Percentiles rank a stretch among this genome's conserved stretches.
phyloP scores from a whole-genome alignment of 2,329 filamentous ascomycete species.

The Ophiostoma perfectum region DNA sequence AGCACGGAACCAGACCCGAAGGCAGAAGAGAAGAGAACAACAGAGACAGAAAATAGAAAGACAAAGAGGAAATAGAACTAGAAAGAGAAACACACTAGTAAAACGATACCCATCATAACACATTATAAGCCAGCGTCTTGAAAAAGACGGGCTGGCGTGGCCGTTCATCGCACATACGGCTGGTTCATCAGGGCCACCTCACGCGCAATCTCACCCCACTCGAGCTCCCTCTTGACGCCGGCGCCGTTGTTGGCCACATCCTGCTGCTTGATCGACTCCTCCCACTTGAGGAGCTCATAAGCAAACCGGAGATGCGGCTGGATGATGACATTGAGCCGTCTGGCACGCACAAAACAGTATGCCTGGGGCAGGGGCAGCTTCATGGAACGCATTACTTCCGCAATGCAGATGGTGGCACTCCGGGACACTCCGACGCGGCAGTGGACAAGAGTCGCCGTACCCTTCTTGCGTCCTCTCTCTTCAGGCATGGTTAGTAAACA shows the following conservation, averaged over 20 bases:
- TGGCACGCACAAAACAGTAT: conserved; percentile 92
- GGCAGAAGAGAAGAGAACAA: neutral
- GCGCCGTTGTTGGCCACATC: conserved; percentile 16
- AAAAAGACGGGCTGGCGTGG: neutral
- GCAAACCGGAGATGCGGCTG: conserved; percentile 93
- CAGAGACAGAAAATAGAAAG: neutral
- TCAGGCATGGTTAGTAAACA: conserved; percentile 17
- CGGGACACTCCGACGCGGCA: conserved; percentile 94
- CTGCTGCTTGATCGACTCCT: conserved; percentile 55
- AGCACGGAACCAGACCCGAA: neutral
- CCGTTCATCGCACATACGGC: conserved; percentile 67
- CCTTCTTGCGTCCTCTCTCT: conserved; percentile 74
- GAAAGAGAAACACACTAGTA: conserved; percentile 6
- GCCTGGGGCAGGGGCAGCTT: conserved; percentile 81
- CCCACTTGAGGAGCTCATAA: conserved; percentile 94
- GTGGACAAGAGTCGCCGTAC: conserved; percentile 85
- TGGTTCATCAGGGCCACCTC: conserved; percentile 96
- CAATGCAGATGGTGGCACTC: conserved; percentile 95
- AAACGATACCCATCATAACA: neutral
- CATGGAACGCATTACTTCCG: conserved; percentile 87
- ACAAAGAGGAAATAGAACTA: neutral
- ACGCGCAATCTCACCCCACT: conserved; percentile 82
- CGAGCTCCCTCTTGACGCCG: conserved; percentile 65
- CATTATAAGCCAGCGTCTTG: neutral
- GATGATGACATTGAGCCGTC: conserved; percentile 93